Evolutionary conservation across 163 green algal species (phyloP), one percentile per base, ranked within the genome.

Genomic region (Smithsoniella earleae): DNA sequence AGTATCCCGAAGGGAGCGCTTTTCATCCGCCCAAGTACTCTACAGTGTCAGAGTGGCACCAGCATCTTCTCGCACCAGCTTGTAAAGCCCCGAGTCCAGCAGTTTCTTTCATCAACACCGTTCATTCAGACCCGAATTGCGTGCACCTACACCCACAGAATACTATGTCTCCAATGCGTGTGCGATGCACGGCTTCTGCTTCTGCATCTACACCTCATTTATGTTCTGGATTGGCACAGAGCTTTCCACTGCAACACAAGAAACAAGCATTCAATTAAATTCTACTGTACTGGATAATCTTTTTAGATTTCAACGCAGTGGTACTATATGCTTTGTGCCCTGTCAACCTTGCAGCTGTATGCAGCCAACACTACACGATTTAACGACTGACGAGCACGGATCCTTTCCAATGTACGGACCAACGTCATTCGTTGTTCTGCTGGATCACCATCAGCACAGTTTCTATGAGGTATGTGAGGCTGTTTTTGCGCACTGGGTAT

Each of bases 381-480:
- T 64, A 13, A 64, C 49, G 1, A 64, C 8, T 1, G 49, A 64
- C 13, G 49, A 64, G 49, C 31, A 64, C 25, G 49, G 49, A 25
- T 64, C 49, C 8, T 64, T 64, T 13, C 8, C 49, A 10, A 25
- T 64, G 49, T 64, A 64, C 13, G 49, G 49, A 25, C 49, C 49
- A 6, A 64, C 49, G 6, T 10, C 49, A 27, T 64, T 64, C 33
- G 49, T 64, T 6, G 49, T 64, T 25, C 25, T 1, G 49, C 33
- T 36, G 31, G 49, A 64, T 18, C 5, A 25, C 6, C 31, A 27
- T 27, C 31, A 27, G 8, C 25, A 25, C 6, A 64, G 13, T 27
- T 64, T 64, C 49, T 64, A 64, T 27, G 49, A 64, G 49, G 49
- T 64, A 6, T 64, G 49, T 27, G 49, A 64, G 49, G 49, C 49